A percentile compares a stretch with the other conserved stretches of the same genome.
Evolutionary conservation across 1,284 basidiomycete species (phyloP).

Genomic region (Golubevia pallescens): DNA sequence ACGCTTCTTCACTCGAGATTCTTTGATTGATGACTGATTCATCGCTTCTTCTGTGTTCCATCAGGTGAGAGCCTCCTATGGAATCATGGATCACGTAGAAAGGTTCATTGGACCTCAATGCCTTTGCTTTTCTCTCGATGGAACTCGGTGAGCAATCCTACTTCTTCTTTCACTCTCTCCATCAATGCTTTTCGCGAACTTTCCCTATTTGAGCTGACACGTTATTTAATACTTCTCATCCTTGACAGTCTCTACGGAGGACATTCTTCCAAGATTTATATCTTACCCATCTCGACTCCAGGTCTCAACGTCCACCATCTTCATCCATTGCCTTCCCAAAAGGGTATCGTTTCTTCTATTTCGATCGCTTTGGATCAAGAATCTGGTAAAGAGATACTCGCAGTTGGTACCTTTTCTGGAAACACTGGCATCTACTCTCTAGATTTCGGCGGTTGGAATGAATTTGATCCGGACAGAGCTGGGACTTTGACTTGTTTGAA

Average conservation of each 20-base stretch:
- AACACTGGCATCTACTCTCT: conserved; percentile 35
- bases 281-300: conserved; percentile 26
- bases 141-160: conserved; percentile 16
- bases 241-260: conserved; percentile 28
- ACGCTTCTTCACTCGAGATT: conserved; percentile 2
- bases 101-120: conserved; percentile 36
- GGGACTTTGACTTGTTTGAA: conserved; percentile 21
- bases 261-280: conserved; percentile 18
- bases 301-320: conserved; percentile 36
- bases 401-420: conserved; percentile 36
- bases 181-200: too few relatives aligned
- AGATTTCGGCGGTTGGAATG: background rate
- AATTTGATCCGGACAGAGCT: background rate
- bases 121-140: conserved; percentile 34
- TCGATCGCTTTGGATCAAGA: conserved; percentile 14
- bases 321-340: conserved; percentile 24
- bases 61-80: conserved; percentile 27
- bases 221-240: background rate
- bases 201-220: too few relatives aligned
- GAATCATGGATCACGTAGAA: conserved; percentile 49
- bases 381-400: conserved; percentile 27
- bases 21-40: conserved; percentile 1
- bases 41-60: background rate
- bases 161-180: too few relatives aligned
- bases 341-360: conserved; percentile 34